A percentile compares a stretch with the other conserved stretches of the same genome.
These are phyloP conservation scores for Chlamydomonas incerta DNA, from an alignment of 139 green algal genomes.

Conservation along the genomic window DNA sequence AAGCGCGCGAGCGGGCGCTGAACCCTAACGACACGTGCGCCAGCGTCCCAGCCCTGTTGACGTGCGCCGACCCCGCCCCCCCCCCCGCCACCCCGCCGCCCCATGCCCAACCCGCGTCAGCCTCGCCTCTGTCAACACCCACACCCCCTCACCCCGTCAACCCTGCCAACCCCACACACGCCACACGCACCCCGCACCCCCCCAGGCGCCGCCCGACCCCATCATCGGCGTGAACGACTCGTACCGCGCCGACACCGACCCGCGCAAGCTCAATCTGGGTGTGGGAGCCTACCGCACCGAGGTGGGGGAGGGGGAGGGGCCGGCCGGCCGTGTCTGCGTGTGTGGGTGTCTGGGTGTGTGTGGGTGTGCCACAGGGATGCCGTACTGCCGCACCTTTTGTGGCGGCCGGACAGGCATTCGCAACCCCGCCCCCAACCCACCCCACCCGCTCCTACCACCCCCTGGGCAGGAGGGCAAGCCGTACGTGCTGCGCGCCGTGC, in stretches of 20 bases:
- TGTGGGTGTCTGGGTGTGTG: background rate
- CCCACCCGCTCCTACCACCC: slow-evolving; percentile 62
- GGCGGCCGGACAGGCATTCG: no score
- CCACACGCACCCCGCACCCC: no score
- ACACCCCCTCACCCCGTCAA: no score
- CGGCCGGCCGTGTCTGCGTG: background rate
- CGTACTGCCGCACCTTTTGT: no score
- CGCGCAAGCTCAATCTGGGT: slow-evolving; percentile 91
- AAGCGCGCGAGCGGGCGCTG: no score
- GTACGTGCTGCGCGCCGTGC: slow-evolving; percentile 86
- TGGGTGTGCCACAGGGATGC: background rate
- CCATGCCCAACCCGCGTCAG: no score
- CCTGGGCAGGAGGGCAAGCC: slow-evolving; percentile 82
- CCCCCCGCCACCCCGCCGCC: no score
- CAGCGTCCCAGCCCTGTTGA: no score
- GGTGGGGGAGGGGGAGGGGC: slow-evolving; percentile 53
- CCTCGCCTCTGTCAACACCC: no score
- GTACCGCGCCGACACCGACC: slow-evolving; percentile 72
- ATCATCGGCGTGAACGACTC: slow-evolving; percentile 69
- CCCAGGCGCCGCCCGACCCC: slow-evolving; percentile 29
- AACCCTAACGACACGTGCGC: no score
- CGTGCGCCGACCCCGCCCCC: no score
- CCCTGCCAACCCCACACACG: no score
- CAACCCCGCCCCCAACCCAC: slow-evolving; percentile 69
- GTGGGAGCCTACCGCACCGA: slow-evolving; percentile 91